These are phyloP conservation scores for Scorias spongiosa DNA, from an alignment of 2,329 filamentous ascomycete species.

Conservation along the genomic window DNA sequence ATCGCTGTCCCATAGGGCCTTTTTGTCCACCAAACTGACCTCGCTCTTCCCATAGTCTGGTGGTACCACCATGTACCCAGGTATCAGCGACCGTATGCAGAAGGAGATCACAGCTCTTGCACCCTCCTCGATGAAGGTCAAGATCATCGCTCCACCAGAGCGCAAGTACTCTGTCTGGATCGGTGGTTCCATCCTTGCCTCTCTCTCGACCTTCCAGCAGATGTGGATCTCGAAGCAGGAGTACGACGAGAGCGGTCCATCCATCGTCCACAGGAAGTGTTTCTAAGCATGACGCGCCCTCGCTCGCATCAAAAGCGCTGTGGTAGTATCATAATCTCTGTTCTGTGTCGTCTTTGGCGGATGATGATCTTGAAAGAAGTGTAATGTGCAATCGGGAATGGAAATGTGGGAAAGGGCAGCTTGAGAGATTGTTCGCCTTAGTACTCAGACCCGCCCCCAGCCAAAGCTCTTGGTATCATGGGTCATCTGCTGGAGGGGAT, in stretches of 20 bases:
- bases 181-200: conserved; percentile 99
- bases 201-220: conserved; percentile 99
- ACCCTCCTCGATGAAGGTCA: conserved; percentile 99
- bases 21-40: conserved; percentile 2
- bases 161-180: conserved; percentile 99
- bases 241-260: conserved; percentile 99
- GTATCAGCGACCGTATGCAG: conserved; percentile 99
- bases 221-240: conserved; percentile 99
- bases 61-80: conserved; percentile 99
- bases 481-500: too few relatives aligned
- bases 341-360: background rate
- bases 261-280: conserved; percentile 99
- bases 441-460: too few relatives aligned
- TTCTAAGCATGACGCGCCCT: conserved; percentile 55
- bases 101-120: conserved; percentile 99
- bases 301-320: background rate
- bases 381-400: too few relatives aligned
- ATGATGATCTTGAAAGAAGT: background rate
- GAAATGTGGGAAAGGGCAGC: too few relatives aligned
- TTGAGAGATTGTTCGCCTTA: too few relatives aligned
- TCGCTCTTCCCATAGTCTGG: conserved; percentile 53
- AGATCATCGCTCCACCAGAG: conserved; percentile 99
- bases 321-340: background rate
- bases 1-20: background rate
- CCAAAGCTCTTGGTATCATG: too few relatives aligned